Base-by-base conservation (phyloP, 306 rosid genomes). In the Cucumis cinereus region DNA sequence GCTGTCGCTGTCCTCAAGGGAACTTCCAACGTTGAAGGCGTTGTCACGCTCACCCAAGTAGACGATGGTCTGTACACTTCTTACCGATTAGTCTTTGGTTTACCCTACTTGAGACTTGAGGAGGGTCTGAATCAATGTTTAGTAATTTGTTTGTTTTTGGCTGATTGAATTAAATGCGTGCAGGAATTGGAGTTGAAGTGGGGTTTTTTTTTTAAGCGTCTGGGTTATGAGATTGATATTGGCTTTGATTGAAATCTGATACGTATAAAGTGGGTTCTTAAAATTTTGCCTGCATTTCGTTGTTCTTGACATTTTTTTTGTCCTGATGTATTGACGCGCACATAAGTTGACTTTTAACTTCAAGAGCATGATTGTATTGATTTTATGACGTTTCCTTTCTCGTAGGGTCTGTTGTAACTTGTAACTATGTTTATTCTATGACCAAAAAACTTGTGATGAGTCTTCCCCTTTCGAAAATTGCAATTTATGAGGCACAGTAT, bases 1-100 rank as follows among this genome's bases (percentile, higher is more conserved):
- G 96, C 89, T 33, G 93, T 90, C 50, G 83, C 88, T n/a, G 84
- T 90, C 73, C 90, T 90, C 85, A 87, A 85, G 84, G 93, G 96
- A 15, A 89, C 24, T 67, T 83, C 96, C 59, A 15, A 14, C 15
- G 91, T 89, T 9, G 88, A 89, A 83, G 91, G 96, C 62, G 86
- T 89, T 23, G 89, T 76, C 72, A 90, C 86, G 26, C 73, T 90
- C 73, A 82, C 87, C 69, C 97, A 92, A 81, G 81, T 88, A 8
- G 84, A 83, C 47, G 76, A 74, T 10, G 97, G 97, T 91, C 1
- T 23, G 35, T 63, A 23, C 67, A 57, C 62, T 22, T 19, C 12
- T 4, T 59, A 59, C 10, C 10, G 5, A 14, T 0, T 50, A 10
- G 15, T 73, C 10, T 50, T 52, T 26, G 3, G 22, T 43, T 50